phyloP scores from a whole-genome alignment of 108 stramenopile genomes.

The Cylindrotheca closterium region DNA sequence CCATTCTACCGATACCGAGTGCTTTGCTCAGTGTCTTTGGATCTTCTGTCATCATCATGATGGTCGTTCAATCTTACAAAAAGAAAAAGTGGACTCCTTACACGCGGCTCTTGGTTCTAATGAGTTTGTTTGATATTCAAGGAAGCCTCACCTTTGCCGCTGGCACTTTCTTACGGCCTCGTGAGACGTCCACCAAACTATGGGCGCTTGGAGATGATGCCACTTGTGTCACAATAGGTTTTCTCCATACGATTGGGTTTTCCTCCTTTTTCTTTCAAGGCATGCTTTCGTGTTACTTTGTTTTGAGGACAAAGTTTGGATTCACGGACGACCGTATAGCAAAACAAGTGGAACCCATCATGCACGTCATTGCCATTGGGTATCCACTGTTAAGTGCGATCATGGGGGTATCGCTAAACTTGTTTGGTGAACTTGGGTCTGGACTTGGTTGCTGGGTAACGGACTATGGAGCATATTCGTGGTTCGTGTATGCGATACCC shows the following conservation, averaged over 20 bases:
- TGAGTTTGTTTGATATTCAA: constrained; percentile 6
- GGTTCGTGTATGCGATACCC: neutral
- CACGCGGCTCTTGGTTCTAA: neutral
- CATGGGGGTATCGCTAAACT: neutral
- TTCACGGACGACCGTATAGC: constrained; percentile 11
- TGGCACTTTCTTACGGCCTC: constrained; percentile 5
- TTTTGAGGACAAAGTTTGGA: constrained; percentile 23
- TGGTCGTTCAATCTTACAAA: neutral
- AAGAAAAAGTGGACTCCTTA: constrained; percentile 8
- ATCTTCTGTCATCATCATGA: neutral
- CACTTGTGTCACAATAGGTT: constrained; percentile 7
- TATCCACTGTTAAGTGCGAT: constrained; percentile 3
- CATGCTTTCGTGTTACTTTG: constrained; percentile 19
- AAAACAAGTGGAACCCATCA: constrained; percentile 1
- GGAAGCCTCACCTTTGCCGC: neutral
- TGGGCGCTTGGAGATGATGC: constrained; percentile 24
- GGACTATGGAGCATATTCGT: neutral
- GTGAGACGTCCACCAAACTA: neutral
- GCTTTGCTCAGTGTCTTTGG: neutral
- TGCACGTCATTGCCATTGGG: constrained; percentile 3
- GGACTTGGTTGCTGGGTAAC: constrained; percentile 3
- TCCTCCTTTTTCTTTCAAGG: constrained; percentile 24
- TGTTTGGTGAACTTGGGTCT: constrained; percentile 8
- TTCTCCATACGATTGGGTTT: constrained; percentile 1
- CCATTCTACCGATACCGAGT: neutral